Percentiles rank a stretch among this genome's conserved stretches.
Evolutionary conservation across 202 grass and related monocot species (phyloP).

Genomic region (Saccharum hybrid): DNA sequence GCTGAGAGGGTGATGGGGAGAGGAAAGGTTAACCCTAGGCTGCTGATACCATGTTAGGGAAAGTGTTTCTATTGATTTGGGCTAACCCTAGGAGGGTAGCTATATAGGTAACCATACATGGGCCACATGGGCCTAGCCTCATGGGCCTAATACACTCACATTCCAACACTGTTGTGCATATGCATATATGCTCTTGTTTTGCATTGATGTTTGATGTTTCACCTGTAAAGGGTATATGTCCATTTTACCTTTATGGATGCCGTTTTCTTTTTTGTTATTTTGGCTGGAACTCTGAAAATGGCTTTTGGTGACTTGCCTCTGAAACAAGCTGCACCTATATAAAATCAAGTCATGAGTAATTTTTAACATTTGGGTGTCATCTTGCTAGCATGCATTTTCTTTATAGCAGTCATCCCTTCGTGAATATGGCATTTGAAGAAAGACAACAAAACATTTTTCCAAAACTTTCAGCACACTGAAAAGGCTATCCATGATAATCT

Average conservation of each 20-base stretch:
- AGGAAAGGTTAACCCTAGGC: no score
- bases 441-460: not conserved
- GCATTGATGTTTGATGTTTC: conserved; percentile 2
- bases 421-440: conserved; percentile 15
- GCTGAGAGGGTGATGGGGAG: no score
- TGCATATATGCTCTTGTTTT: conserved; percentile 17
- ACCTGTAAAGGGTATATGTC: conserved; percentile 9
- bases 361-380: not conserved
- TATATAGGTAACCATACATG: no score
- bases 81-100: no score
- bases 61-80: no score
- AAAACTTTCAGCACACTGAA: not conserved
- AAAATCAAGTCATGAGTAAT: not conserved
- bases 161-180: no score
- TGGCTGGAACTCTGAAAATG: not conserved
- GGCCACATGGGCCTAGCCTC: no score
- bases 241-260: not conserved
- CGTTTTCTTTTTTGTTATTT: not conserved
- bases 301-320: not conserved
- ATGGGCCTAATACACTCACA: no score
- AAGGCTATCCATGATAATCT: conserved; percentile 34
- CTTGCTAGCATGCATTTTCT: not conserved
- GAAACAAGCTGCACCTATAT: conserved; percentile 9
- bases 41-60: no score
- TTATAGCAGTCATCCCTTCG: not conserved